Evolutionary conservation across 768 basidiomycete species (phyloP), one percentile per base, ranked within the genome.

Genomic region (Leucosporidium yakuticum): DNA sequence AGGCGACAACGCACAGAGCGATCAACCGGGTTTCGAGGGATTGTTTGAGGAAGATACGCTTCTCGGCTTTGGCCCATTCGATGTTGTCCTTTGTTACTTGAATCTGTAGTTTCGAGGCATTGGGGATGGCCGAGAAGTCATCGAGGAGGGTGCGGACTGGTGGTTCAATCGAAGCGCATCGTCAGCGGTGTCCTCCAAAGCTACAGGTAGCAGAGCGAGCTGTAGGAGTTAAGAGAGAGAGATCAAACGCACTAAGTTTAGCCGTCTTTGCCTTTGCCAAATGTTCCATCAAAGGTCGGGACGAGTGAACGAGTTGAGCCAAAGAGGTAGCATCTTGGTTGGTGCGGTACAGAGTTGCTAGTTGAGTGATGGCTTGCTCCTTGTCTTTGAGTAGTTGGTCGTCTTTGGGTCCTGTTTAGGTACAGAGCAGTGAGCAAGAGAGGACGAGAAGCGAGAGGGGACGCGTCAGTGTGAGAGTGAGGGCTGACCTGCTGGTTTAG

Each of bases 251-350:
- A 92, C 92, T 95, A 71, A 97, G 85, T 80, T 95, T 95, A 4
- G 93, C 93, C 0, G 95, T 96, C 80, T 97, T 96, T 2, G 93
- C 94, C 79, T 97, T 97, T 21, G 94, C 94, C 0, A 91, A 90
- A n/a, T 88, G 88, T 0, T 90, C 87, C 84, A 95, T 90, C 82
- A 94, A 92, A 0, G 85, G 83, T 59, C 92, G 82, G 0, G 90
- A 91, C 32, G 88, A 82, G 0, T 86, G 88, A 64, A 96, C 90
- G 48, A 95, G 87, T 63, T 91, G 85, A 15, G 92, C 90, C 4
- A 98, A 83, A 23, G 89, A 89, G 69, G 86, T 79, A 25, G 90
- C 87, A 81, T 97, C 89, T 91, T 85, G 86, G 77, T 90, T 85
- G 78, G 93, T 90, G 58, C 90, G 83, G 78, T 95, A 90, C 15